Evolutionary conservation across 1,284 basidiomycete genomes (phyloP).

Genomic region (Apiotrichum brassicae): DNA sequence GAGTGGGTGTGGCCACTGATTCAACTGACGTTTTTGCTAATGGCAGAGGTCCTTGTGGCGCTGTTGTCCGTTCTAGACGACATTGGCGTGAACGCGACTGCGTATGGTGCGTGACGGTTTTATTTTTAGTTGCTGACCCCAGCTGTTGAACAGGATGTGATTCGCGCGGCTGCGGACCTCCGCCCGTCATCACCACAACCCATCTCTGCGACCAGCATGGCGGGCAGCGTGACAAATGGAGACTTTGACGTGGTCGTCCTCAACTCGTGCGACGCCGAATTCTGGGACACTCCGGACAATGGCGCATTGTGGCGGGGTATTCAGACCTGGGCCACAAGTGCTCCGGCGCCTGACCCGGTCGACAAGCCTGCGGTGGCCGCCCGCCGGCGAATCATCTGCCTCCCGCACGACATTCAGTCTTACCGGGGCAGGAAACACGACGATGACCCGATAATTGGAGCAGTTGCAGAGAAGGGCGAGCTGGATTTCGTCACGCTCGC

Average conservation of each 20-base stretch:
- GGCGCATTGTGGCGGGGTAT: not conserved
- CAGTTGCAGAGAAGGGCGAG: not conserved
- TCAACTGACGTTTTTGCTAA: too few relatives aligned
- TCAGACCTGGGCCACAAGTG: not conserved
- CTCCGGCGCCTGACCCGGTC: not conserved
- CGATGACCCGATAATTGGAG: not conserved
- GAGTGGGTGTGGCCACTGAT: too few relatives aligned
- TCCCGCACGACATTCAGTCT: not conserved
- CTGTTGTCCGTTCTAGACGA: not conserved
- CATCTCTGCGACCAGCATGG: not conserved
- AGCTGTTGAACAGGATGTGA: too few relatives aligned
- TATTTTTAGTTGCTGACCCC: not conserved
- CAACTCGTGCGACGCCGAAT: conserved; percentile 1
- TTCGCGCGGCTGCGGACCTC: too few relatives aligned
- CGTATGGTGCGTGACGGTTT: not conserved
- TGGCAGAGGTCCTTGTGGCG: too few relatives aligned
- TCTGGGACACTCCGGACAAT: not conserved
- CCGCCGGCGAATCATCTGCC: not conserved
- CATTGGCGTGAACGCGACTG: not conserved
- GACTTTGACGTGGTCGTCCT: not conserved
- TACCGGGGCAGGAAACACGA: not conserved
- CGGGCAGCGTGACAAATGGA: too few relatives aligned
- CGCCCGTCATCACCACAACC: too few relatives aligned
- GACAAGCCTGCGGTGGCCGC: not conserved
- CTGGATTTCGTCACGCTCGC: not conserved